Conservation (phyloP, 2,329 filamentous ascomycete genomes). For the Raffaelea deltoideospora region DNA sequence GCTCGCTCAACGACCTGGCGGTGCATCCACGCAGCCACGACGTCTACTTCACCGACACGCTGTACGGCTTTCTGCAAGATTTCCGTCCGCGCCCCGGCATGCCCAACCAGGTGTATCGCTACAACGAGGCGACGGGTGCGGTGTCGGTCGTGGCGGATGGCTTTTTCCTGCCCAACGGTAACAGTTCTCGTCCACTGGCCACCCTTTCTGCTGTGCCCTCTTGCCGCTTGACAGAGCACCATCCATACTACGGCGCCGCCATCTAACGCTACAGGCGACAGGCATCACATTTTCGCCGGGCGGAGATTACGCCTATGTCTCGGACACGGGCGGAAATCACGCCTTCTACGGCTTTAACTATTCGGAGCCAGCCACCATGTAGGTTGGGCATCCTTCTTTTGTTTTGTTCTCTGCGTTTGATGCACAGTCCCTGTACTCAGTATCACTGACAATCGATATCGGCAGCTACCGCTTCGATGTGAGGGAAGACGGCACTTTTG, state of each 20-base stretch:
- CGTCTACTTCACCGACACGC: slow-evolving; percentile 50
- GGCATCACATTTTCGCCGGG: slow-evolving; percentile 41
- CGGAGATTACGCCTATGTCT: slow-evolving; percentile 35
- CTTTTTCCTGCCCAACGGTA: slow-evolving; percentile 38
- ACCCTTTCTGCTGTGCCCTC: no score
- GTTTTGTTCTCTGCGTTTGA: no score
- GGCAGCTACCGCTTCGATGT: slow-evolving; percentile 31
- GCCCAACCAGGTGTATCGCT: slow-evolving; percentile 43
- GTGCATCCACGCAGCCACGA: slow-evolving; percentile 37
- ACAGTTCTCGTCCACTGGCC: neutral
- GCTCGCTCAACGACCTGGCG: slow-evolving; percentile 42
- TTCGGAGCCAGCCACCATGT: slow-evolving; percentile 31
- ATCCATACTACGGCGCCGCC: no score
- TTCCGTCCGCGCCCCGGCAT: slow-evolving; percentile 38
- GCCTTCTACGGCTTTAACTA: slow-evolving; percentile 26
- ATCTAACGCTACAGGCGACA: slow-evolving; percentile 7
- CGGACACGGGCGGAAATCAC: slow-evolving; percentile 33
- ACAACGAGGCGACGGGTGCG: slow-evolving; percentile 31
- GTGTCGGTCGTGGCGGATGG: slow-evolving; percentile 42
- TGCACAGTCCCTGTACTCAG: no score
- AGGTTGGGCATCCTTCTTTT: slow-evolving; percentile 10
- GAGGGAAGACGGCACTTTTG: slow-evolving; percentile 26
- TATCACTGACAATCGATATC: neutral
- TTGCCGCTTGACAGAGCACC: no score
- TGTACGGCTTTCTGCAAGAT: slow-evolving; percentile 42